These are phyloP conservation scores for Chytriomyces sp. DNA, from an alignment of 192 early-diverging fungal genomes.

Conservation along the genomic window DNA sequence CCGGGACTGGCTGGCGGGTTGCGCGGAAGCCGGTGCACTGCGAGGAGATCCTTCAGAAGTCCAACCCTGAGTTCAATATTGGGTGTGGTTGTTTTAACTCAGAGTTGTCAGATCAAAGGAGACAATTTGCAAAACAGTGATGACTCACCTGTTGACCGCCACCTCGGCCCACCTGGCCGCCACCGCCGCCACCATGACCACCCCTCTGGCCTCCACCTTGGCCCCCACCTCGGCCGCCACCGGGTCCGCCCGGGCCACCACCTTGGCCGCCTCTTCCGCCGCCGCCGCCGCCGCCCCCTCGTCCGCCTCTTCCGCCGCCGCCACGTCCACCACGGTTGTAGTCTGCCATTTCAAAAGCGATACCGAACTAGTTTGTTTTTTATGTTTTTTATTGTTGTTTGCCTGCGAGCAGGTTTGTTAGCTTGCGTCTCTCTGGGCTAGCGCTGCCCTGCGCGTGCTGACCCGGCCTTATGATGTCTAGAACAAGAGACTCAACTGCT, in stretches of 20 bases:
- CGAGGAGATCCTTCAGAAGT: too few species aligned
- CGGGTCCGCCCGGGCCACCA: too few species aligned
- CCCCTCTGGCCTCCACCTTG: neutral
- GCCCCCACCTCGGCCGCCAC: neutral
- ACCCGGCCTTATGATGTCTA: too few species aligned
- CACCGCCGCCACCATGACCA: neutral
- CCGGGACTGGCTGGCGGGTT: neutral
- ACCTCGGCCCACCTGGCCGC: neutral
- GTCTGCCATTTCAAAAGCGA: neutral
- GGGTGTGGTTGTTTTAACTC: neutral
- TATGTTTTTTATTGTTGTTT: too few species aligned
- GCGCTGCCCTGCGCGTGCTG: too few species aligned
- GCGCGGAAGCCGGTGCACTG: too few species aligned
- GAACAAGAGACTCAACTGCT: too few species aligned
- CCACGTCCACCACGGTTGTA: slow-evolving; percentile 17
- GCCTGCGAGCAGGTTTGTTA: too few species aligned
- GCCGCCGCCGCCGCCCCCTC: slow-evolving; percentile 1
- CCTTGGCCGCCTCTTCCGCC: neutral
- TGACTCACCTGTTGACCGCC: neutral
- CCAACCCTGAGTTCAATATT: neutral
- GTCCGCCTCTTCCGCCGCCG: slow-evolving; percentile 1
- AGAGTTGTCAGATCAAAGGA: too few species aligned
- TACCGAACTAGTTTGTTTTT: too few species aligned
- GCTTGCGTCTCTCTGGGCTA: too few species aligned
- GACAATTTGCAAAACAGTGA: too few species aligned